A percentile compares a stretch with the other conserved stretches of the same genome.
Evolutionary conservation across 768 basidiomycete genomes (phyloP).

Genomic region (Amylocystis lapponica): DNA sequence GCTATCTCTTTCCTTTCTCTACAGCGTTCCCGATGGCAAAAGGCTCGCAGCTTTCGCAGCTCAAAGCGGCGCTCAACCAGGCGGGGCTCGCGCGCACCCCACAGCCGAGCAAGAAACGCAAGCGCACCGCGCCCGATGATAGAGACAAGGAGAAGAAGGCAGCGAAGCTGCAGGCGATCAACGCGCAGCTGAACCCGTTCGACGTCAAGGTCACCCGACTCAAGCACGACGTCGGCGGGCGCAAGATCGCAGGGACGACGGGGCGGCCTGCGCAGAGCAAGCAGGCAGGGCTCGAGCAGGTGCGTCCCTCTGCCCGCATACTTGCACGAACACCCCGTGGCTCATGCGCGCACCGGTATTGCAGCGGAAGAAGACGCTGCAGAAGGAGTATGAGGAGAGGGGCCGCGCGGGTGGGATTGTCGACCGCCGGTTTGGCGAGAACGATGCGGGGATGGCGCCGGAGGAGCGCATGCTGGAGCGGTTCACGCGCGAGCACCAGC

Average conservation of each 20-base stretch:
- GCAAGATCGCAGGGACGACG: constrained; percentile 74
- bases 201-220: constrained; percentile 89
- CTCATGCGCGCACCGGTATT: no score
- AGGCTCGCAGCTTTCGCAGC: constrained; percentile 86
- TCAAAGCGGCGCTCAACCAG: constrained; percentile 76
- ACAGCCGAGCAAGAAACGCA: constrained; percentile 62
- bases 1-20: no score
- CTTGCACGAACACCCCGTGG: no score
- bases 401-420: constrained; percentile 83
- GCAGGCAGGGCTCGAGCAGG: constrained; percentile 87
- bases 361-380: constrained; percentile 79
- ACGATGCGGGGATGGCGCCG: constrained; percentile 84
- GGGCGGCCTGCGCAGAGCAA: constrained; percentile 87
- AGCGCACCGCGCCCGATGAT: constrained; percentile 52
- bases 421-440: constrained; percentile 95
- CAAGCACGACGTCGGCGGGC: constrained; percentile 89
- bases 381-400: constrained; percentile 83
- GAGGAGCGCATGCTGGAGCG: constrained; percentile 97
- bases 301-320: no score
- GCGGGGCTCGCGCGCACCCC: constrained; percentile 69
- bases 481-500: constrained; percentile 87
- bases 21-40: constrained; percentile 48
- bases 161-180: constrained; percentile 76
- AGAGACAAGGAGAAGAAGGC: constrained; percentile 80
- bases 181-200: constrained; percentile 86